Evolutionary conservation across 2,329 filamentous ascomycete species (phyloP), one percentile per base, ranked within the genome.

Genomic region (Tolypocladium inflatum): DNA sequence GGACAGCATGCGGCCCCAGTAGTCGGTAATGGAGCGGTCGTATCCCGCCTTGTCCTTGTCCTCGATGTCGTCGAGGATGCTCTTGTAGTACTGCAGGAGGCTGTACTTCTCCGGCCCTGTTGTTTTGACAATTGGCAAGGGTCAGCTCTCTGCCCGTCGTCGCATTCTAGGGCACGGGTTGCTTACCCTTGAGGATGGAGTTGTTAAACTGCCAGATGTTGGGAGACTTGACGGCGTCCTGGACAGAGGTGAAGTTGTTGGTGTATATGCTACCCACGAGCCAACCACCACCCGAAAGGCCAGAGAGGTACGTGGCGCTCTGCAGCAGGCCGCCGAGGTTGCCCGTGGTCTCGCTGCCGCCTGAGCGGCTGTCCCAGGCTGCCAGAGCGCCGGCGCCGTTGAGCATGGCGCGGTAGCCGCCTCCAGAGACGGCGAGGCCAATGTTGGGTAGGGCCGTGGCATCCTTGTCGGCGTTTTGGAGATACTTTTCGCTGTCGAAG

Each of bases 321-420:
- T 96, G 91, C 61, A 96, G 76, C 62, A 96, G 74, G 4, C 91
- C 91, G 55, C 91, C 89, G 30, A 96, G 77, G 54, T 91, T 88
- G 4, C 89, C 89, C 4, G 74, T 66, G 30, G 63, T 62, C 10
- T 64, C 62, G 59, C 70, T 73, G 37, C 71, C 71, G 0, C 77
- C 70, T 0, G 88, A 91, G 23, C 91, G 83, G 64, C 74, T 82
- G 70, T 96, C 91, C 63, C 91, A 92, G 0, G 91, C 91, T 37
- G 88, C 83, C 19, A 96, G 65, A 50, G 87, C 87, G 60, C 91
- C 91, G 19, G 87, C 91, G 42, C 90, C 91, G 67, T 89, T 93
- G 76, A 92, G 78, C 75, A 95, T 78, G n/a, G 91, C 91, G 58
- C 91, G 81, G 70, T 94, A 96, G 41, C 91, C 91, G 68, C 91